Evolutionary conservation across 2,329 filamentous ascomycete species (phyloP).

Genomic region (Alternaria postmessia): DNA sequence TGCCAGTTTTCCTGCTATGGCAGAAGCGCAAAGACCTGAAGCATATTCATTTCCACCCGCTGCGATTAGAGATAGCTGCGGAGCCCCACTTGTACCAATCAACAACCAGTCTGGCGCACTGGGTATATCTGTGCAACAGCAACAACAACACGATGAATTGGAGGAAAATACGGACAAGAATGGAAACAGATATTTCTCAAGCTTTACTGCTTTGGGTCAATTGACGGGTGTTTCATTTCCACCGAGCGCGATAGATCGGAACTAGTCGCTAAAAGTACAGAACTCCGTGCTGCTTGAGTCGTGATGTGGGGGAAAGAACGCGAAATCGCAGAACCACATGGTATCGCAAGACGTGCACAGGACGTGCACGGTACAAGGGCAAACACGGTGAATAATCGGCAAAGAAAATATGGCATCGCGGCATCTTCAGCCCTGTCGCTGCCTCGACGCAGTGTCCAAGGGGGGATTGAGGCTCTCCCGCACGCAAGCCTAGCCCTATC

Average conservation of each 20-base stretch:
- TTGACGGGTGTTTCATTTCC: conserved; percentile 4
- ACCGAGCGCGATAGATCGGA: conserved; percentile 2
- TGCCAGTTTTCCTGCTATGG: not conserved
- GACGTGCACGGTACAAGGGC: not conserved
- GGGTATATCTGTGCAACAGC: too few species aligned
- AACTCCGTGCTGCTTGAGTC: conserved; percentile 11
- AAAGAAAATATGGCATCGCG: not conserved
- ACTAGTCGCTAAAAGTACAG: conserved; percentile 19
- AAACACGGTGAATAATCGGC: conserved; percentile 12
- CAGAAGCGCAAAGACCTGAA: not conserved
- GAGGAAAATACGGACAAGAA: not conserved
- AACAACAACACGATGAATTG: too few species aligned
- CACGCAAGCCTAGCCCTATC: not conserved
- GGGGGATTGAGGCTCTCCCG: not conserved
- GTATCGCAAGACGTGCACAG: conserved; percentile 3
- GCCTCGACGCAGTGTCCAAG: conserved; percentile 14
- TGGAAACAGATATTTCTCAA: conserved; percentile 13
- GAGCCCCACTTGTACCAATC: too few species aligned
- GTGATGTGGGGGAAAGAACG: conserved; percentile 10
- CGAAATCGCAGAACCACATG: conserved; percentile 11
- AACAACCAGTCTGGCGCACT: too few species aligned
- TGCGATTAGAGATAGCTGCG: not conserved
- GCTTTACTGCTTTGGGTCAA: too few species aligned
- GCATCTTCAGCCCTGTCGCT: not conserved
- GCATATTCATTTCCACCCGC: not conserved